Conservation (phyloP, 768 basidiomycete genomes). For the Leucosporidium yakuticum region DNA sequence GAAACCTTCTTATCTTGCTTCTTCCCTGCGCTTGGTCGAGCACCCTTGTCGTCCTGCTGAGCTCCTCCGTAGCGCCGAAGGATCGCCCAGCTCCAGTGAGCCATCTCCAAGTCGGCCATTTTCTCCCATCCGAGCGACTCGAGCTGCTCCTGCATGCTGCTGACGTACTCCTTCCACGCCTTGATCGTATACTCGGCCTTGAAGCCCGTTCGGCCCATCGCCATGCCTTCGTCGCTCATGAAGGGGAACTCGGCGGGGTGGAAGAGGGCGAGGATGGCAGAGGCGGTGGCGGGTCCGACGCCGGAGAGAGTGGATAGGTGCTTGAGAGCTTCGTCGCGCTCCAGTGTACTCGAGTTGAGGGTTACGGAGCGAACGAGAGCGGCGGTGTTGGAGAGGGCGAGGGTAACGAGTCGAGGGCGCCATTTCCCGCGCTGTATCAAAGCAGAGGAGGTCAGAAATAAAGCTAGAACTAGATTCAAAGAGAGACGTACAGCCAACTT, state of each 20-base stretch:
- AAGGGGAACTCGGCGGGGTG: conserved; percentile 10
- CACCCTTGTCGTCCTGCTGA: background rate
- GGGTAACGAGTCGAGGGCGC: conserved; percentile 12
- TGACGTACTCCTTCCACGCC: conserved; percentile 11
- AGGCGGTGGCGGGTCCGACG: conserved; percentile 35
- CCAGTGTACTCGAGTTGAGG: background rate
- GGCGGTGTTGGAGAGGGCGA: conserved; percentile 12
- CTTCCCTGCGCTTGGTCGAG: background rate
- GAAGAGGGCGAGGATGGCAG: conserved; percentile 24
- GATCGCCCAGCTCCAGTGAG: conserved; percentile 22
- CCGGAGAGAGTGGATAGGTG: conserved; percentile 21
- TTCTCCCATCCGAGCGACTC: conserved; percentile 17
- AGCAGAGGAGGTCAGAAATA: background rate
- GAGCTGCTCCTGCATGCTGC: conserved; percentile 12
- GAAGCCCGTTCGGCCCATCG: background rate
- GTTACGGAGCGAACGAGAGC: conserved; percentile 15
- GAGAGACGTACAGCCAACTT: conserved; percentile 25
- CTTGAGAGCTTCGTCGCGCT: conserved; percentile 5
- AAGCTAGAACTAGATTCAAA: background rate
- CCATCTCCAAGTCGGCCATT: conserved; percentile 22
- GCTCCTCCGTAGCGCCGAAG: background rate
- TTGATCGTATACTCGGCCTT: conserved; percentile 29
- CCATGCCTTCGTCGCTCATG: conserved; percentile 21
- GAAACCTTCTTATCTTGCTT: background rate
- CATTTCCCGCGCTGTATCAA: conserved; percentile 31